Evolutionary conservation across 106 monocot genomes (phyloP).

Genomic region (Acorus calamus): DNA sequence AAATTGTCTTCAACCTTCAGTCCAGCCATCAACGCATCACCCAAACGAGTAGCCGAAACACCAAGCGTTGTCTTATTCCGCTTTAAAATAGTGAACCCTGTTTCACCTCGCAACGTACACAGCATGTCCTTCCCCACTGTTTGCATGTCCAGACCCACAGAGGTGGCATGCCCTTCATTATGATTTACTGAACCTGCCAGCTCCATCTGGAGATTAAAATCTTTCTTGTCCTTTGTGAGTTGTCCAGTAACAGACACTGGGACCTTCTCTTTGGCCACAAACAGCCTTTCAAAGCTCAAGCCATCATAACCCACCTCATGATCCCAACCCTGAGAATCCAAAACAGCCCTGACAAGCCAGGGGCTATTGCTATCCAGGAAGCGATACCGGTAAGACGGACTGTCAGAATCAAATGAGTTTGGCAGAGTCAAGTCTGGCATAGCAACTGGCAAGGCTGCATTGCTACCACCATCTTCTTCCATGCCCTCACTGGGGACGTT

Average conservation of each 20-base stretch:
- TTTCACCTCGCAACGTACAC: conserved; percentile 76
- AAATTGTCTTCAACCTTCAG: conserved; percentile 85
- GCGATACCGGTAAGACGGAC: conserved; percentile 82
- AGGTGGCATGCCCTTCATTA: conserved; percentile 40
- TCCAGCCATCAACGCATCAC: conserved; percentile 65
- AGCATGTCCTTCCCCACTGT: conserved; percentile 81
- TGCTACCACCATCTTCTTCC: conserved; percentile 48
- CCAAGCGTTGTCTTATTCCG: conserved; percentile 61
- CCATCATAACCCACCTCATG: conserved; percentile 99
- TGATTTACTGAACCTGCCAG: conserved; percentile 77
- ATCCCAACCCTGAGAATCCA: conserved; percentile 93
- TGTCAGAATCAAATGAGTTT: conserved; percentile 91
- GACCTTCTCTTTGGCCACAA: conserved; percentile 57
- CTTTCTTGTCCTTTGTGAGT: conserved; percentile 95
- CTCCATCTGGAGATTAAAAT: conserved; percentile 88
- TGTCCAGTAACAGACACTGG: conserved; percentile 87
- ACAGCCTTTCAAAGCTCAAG: conserved; percentile 70
- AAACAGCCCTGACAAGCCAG: conserved; percentile 91
- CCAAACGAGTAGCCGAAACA: conserved; percentile 52
- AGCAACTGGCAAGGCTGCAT: conserved; percentile 71
- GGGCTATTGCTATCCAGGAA: conserved; percentile 61
- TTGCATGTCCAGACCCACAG: conserved; percentile 73
- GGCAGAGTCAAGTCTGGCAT: conserved; percentile 86
- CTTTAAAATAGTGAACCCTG: conserved; percentile 52
- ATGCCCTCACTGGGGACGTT: conserved; percentile 22